A percentile compares a stretch with the other conserved stretches of the same genome.
Evolutionary conservation across 441 rosid genomes (phyloP).

Genomic region (Adansonia grandidieri): DNA sequence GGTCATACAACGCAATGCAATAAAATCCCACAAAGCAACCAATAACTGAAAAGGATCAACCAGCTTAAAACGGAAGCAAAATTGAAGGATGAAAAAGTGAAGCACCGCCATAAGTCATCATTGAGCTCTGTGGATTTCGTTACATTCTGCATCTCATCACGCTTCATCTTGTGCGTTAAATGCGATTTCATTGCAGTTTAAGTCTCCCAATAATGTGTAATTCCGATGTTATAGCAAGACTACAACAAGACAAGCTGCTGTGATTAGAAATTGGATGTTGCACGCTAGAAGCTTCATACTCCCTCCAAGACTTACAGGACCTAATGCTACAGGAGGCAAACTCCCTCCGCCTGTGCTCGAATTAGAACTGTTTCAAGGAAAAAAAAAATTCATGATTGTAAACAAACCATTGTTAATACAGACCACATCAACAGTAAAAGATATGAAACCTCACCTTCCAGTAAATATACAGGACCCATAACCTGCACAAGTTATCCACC

Average conservation of each 20-base stretch:
- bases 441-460: slow-evolving; percentile 59
- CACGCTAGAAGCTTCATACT: slow-evolving; percentile 40
- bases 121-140: neutral
- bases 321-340: slow-evolving; percentile 59
- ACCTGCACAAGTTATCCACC: slow-evolving; percentile 46
- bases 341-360: slow-evolving; percentile 41
- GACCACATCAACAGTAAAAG: neutral
- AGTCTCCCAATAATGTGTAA: neutral
- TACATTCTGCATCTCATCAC: neutral
- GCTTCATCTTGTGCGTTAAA: no score
- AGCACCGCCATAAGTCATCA: neutral
- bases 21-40: neutral
- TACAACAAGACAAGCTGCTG: slow-evolving; percentile 39
- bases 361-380: slow-evolving; percentile 48
- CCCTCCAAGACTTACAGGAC: slow-evolving; percentile 65
- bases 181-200: no score
- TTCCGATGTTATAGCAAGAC: slow-evolving; percentile 19
- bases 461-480: slow-evolving; percentile 58
- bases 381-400: neutral
- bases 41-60: neutral
- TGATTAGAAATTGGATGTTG: slow-evolving; percentile 32
- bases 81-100: neutral
- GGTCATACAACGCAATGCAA: neutral
- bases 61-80: neutral
- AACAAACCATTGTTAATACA: neutral